Evolutionary conservation across 1,284 basidiomycete genomes (phyloP), one percentile per base, ranked within the genome.

Genomic region (Rhodofomes roseus): DNA sequence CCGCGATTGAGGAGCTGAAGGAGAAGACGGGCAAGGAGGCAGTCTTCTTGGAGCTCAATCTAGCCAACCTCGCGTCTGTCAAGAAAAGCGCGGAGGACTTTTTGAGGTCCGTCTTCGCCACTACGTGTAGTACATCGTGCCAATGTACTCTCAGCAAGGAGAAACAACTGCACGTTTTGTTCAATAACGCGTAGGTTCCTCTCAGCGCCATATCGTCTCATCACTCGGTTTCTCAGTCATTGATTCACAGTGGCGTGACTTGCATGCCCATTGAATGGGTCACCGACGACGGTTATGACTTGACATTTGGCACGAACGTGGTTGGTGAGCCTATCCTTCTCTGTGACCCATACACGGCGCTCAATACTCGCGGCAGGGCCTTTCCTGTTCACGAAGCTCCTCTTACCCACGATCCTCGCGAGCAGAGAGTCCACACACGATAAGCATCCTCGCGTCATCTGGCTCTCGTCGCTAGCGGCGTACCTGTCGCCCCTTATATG

Each of bases 251-350:
- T 37, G 86, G 83, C 2, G 86, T 86, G 4, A 76, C 90, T 11
- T 84, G 87, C 81, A 64, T 69, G 0, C 73, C 76, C 3, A 79
- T 77, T 8, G 76, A 79, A 4, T 60, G 71, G 59, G 59, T 77
- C 39, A 85, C 85, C 0, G 70, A 71, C 22, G 79, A 88, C 59
- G 82, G 81, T 1, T 84, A 83, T 65, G 83, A 87, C 48, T 68
- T 85, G 3, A 83, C 85, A 63, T 85, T 84, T 57, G 86, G 85
- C 0, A 84, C 82, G 7, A 87, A 87, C 66, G 76, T 79, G 34
- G 69, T 86, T 25, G 79, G 79, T 71, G 39, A 39, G 60, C 20
- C 27, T 23, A 20, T n/a, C 50, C n/a, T 20, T 40, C 12, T 36
- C 18, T 53, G 39, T n/a, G 8, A 18, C 23, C 8, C 18, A 23